phyloP scores from a whole-genome alignment of 495 filamentous ascomycete genomes.

The Penicilliopsis zonata region DNA sequence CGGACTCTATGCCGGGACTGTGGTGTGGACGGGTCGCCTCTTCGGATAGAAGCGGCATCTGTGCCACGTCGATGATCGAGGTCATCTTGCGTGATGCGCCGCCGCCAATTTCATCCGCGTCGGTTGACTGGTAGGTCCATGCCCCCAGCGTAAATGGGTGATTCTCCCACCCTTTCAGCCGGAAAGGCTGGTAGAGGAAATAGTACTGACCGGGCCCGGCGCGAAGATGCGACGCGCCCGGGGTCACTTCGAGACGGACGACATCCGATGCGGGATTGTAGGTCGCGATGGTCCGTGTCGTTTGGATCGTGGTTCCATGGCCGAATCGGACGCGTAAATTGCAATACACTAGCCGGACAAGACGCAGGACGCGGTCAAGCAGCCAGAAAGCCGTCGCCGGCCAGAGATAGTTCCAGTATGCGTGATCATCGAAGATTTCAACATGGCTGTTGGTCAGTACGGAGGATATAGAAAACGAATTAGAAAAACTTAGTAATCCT shows the following conservation, averaged over 20 bases:
- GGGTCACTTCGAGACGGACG: conserved; percentile 34
- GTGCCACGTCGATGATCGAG: conserved; percentile 9
- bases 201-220: conserved; percentile 42
- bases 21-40: conserved; percentile 1
- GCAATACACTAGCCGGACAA: conserved; percentile 34
- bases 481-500: conserved; percentile 8
- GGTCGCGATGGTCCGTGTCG: conserved; percentile 20
- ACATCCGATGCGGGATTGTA: conserved; percentile 39
- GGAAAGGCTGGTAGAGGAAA: conserved; percentile 41
- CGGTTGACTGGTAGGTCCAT: conserved; percentile 17
- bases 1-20: neutral
- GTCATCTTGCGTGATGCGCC: neutral
- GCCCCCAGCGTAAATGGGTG: conserved; percentile 48
- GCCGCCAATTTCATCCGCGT: neutral
- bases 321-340: conserved; percentile 24
- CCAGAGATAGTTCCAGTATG: conserved; percentile 43
- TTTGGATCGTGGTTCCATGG: conserved; percentile 8
- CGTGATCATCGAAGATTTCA: conserved; percentile 29
- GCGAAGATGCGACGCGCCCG: conserved; percentile 15
- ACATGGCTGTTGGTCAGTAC: conserved; percentile 32
- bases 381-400: conserved; percentile 38
- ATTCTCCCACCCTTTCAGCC: conserved; percentile 41
- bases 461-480: neutral
- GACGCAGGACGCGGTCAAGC: conserved; percentile 27
- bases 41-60: conserved; percentile 23